Base-by-base conservation (phyloP, 192 early-diverging fungal genomes). In the Obelidium mucronatum region DNA sequence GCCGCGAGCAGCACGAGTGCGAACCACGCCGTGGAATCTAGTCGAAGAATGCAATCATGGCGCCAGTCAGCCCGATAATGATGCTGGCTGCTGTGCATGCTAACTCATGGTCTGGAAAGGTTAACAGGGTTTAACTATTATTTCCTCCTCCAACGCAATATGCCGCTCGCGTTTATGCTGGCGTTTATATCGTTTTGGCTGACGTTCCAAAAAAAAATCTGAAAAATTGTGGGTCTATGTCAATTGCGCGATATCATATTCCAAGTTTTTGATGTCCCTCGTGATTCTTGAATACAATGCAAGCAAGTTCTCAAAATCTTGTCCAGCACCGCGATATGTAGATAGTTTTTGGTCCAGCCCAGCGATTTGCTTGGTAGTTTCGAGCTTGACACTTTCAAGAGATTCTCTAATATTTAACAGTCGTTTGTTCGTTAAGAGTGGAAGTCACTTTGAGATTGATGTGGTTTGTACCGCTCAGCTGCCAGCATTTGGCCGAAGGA, bases 271-370 rank as follows among this genome's bases (percentile, higher is more conserved):
- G 1, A 72, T 39, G 36, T 72, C 69, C 35, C 58, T 72, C 3
- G 53, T 17, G 53, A 72, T 55, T 26, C 54, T n/a, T 13, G 58
- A 22, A 58, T 72, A 72, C 17, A 72, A 13, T 15, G 6, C 8
- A 1, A 72, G 54, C 4, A 72, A 1, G n/a, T 53, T 8, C 17
- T 72, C 52, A 58, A 72, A 72, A 37, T 72, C 69, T 13, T 51
- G 15, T 24, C 69, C 69, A 6, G 69, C 69, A 24, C 69, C 69
- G 19, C 22, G 22, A 36, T 72, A 72, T 11, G 31, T 54, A n/a
- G 1, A 26, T 15, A 72, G 69, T 37, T 72, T 30, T 8, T 8
- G 22, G 35, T 72, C 69, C 1, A 72, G 55, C 13, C 11, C 3
- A 6, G 51, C 36, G 8, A 58, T 54, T 53, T 72, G 53, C 5